Conservation (phyloP, 2,329 filamentous ascomycete genomes). For the Tympanopsis confertula region DNA sequence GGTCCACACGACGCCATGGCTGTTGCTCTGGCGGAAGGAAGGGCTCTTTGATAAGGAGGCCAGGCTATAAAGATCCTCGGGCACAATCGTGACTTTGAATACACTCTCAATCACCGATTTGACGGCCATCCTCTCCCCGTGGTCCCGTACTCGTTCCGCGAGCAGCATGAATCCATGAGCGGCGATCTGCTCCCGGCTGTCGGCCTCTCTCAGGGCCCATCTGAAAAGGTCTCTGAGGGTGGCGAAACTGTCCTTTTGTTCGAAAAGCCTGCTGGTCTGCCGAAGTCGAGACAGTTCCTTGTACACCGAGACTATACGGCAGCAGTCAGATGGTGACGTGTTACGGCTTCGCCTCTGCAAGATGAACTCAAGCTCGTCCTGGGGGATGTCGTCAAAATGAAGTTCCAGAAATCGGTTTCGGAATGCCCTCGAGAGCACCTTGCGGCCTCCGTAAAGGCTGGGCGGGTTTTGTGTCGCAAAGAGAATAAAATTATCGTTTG, state of each 20-base stretch:
- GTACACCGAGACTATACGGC: conserved; percentile 84
- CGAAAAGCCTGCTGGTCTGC: conserved; percentile 83
- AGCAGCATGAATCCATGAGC: conserved; percentile 92
- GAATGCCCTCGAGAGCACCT: conserved; percentile 85
- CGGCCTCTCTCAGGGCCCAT: conserved; percentile 79
- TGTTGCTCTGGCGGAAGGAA: conserved; percentile 31
- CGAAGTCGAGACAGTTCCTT: conserved; percentile 80
- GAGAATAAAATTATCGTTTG: conserved; percentile 91
- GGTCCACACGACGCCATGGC: conserved; percentile 77
- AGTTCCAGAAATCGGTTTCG: conserved; percentile 93
- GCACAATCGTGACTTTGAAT: conserved; percentile 75
- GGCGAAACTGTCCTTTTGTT: conserved; percentile 94
- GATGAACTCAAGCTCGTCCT: conserved; percentile 85
- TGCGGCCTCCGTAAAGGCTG: conserved; percentile 87
- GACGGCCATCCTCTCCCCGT: conserved; percentile 73
- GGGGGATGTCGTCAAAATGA: conserved; percentile 95
- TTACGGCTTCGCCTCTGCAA: conserved; percentile 75
- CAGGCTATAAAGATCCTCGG: conserved; percentile 58
- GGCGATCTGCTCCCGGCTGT: conserved; percentile 79
- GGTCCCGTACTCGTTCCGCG: conserved; percentile 84
- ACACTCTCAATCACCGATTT: conserved; percentile 80
- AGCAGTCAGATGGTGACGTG: conserved; percentile 81
- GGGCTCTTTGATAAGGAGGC: conserved; percentile 42
- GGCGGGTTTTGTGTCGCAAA: conserved; percentile 97
- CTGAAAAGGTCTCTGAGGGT: conserved; percentile 91